phyloP scores from a whole-genome alignment of 371 early-diverging fungal species.

The Mucor saturninus region DNA sequence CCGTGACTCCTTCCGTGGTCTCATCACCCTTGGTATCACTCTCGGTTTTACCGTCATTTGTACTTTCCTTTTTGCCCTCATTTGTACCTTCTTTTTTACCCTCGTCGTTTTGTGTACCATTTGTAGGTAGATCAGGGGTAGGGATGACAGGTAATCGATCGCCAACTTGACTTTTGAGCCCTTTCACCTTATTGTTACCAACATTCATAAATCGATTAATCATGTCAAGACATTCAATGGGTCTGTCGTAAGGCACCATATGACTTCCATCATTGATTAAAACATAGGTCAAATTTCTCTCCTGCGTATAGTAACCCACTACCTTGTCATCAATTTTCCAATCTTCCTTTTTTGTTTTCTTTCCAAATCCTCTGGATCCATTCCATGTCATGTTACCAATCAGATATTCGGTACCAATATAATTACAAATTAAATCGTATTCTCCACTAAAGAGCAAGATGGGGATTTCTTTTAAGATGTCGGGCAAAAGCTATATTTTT shows the following conservation, averaged over 20 bases:
- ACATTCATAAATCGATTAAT: slow-evolving; percentile 77
- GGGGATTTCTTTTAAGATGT: slow-evolving; percentile 56
- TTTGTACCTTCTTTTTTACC: slow-evolving; percentile 4
- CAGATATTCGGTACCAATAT: slow-evolving; percentile 71
- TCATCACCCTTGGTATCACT: neutral
- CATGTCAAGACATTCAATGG: slow-evolving; percentile 70
- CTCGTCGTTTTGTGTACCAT: neutral
- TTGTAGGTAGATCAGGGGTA: slow-evolving; percentile 1
- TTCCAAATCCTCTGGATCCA: slow-evolving; percentile 65
- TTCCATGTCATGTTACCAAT: slow-evolving; percentile 79
- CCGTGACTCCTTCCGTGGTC: neutral
- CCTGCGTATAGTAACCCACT: slow-evolving; percentile 62
- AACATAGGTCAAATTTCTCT: slow-evolving; percentile 74
- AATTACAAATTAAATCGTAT: slow-evolving; percentile 83
- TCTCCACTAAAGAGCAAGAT: slow-evolving; percentile 80
- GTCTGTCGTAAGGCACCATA: slow-evolving; percentile 83
- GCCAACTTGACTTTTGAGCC: slow-evolving; percentile 40
- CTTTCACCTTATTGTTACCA: slow-evolving; percentile 41
- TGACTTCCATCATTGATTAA: slow-evolving; percentile 75
- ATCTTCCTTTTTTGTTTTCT: slow-evolving; percentile 32
- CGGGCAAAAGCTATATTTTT: slow-evolving; percentile 48
- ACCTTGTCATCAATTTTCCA: slow-evolving; percentile 65
- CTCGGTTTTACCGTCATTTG: neutral
- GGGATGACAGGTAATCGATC: neutral
- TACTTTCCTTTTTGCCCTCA: neutral